A percentile compares a stretch with the other conserved stretches of the same genome.
Conservation (phyloP, 345 rosid species). For the Eucalyptus guilfoylei region DNA sequence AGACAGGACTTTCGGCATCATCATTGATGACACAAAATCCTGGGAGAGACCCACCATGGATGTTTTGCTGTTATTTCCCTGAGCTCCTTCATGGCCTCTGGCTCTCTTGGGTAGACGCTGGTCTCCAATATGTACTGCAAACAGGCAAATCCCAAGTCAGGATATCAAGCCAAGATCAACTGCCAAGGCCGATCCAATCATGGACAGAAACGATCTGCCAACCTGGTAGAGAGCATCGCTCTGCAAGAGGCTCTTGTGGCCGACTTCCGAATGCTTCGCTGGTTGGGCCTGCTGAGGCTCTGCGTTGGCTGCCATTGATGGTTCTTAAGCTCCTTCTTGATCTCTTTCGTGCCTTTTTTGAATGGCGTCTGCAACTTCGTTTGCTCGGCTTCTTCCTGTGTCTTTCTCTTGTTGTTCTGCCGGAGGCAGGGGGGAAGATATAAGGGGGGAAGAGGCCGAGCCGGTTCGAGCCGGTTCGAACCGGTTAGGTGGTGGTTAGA, state of each 20-base stretch:
- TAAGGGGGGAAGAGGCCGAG: neutral
- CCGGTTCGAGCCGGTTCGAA: slow-evolving; percentile 13
- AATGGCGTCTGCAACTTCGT: neutral
- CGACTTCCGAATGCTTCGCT: slow-evolving; percentile 79
- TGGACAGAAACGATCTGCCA: neutral
- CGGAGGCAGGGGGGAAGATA: neutral
- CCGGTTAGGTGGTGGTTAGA: slow-evolving; percentile 2
- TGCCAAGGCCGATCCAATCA: neutral
- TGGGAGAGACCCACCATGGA: slow-evolving; percentile 49
- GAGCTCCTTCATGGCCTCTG: slow-evolving; percentile 92
- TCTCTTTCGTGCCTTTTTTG: neutral
- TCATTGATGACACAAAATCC: neutral
- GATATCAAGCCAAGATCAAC: neutral
- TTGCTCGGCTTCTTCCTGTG: neutral
- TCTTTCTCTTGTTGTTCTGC: neutral
- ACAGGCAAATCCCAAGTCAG: neutral
- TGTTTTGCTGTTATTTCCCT: slow-evolving; percentile 92
- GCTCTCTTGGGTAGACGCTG: slow-evolving; percentile 95
- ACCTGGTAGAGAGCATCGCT: slow-evolving; percentile 97
- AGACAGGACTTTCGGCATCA: neutral
- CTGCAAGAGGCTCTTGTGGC: slow-evolving; percentile 92
- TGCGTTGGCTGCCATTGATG: slow-evolving; percentile 35
- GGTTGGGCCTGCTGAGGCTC: slow-evolving; percentile 45
- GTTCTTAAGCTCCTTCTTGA: neutral
- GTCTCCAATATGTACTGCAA: slow-evolving; percentile 89